phyloP scores from a whole-genome alignment of 2,329 filamentous ascomycete genomes.

The Aureobasidium leucospermi region DNA sequence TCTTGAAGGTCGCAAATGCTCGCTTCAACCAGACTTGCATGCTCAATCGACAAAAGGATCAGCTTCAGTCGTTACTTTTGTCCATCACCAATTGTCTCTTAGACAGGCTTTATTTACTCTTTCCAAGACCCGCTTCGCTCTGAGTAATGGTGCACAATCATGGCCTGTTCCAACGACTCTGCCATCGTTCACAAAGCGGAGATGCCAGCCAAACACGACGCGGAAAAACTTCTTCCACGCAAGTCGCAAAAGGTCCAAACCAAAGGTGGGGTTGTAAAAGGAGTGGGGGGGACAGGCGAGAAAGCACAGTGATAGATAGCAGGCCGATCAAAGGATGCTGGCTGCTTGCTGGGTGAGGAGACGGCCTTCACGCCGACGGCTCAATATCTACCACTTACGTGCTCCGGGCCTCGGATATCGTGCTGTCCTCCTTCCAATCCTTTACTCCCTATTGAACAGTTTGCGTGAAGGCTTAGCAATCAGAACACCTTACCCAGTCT shows the following conservation, averaged over 20 bases:
- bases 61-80: too few species aligned
- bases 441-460: neutral
- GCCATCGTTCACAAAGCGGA: neutral
- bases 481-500: neutral
- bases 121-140: too few species aligned
- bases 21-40: too few species aligned
- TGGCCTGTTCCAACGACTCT: too few species aligned
- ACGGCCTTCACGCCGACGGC: neutral
- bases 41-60: too few species aligned
- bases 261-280: neutral
- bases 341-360: neutral
- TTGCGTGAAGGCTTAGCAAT: neutral
- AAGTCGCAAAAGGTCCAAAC: neutral
- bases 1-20: too few species aligned
- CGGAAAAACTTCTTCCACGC: neutral
- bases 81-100: too few species aligned
- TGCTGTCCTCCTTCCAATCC: neutral
- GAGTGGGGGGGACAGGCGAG: neutral
- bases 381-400: neutral
- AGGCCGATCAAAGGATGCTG: neutral
- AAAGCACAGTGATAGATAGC: neutral
- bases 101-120: too few species aligned
- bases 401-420: constrained; percentile 3
- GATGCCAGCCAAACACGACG: too few species aligned
- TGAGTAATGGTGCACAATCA: too few species aligned